Evolutionary conservation across 441 rosid species (phyloP).

Genomic region (Metrosideros polymorpha): DNA sequence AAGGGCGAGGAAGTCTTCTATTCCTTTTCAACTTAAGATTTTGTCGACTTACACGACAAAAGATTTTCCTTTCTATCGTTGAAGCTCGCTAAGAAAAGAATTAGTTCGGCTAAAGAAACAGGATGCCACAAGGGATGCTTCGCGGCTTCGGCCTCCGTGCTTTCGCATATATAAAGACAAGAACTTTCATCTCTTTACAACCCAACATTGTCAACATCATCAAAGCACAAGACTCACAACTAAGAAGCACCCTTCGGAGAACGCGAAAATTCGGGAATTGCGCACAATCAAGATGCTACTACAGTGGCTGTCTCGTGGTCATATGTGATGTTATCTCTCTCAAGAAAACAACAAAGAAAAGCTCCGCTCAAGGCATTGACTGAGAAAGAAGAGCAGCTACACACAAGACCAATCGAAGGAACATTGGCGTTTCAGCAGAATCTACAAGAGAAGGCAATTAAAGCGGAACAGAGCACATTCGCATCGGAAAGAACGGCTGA

Average conservation of each 20-base stretch:
- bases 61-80: rapidly evolving
- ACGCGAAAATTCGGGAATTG: not conserved
- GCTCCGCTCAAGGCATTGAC: not conserved
- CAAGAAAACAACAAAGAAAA: not conserved
- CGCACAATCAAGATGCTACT: not conserved
- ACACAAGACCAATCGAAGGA: not conserved
- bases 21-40: not conserved
- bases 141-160: rapidly evolving
- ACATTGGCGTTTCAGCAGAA: not conserved
- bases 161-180: not conserved
- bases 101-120: not conserved
- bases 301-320: not conserved
- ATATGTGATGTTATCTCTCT: not conserved
- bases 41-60: not conserved
- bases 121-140: not conserved
- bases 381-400: not conserved
- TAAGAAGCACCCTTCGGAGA: not conserved
- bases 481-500: not conserved
- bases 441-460: not conserved
- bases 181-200: not conserved
- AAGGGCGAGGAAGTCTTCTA: not conserved
- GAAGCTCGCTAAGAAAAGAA: not conserved
- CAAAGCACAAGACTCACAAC: not conserved
- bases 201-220: not conserved
- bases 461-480: not conserved